Evolutionary conservation across 345 rosid genomes (phyloP).

Genomic region (Syzygium jambos): DNA sequence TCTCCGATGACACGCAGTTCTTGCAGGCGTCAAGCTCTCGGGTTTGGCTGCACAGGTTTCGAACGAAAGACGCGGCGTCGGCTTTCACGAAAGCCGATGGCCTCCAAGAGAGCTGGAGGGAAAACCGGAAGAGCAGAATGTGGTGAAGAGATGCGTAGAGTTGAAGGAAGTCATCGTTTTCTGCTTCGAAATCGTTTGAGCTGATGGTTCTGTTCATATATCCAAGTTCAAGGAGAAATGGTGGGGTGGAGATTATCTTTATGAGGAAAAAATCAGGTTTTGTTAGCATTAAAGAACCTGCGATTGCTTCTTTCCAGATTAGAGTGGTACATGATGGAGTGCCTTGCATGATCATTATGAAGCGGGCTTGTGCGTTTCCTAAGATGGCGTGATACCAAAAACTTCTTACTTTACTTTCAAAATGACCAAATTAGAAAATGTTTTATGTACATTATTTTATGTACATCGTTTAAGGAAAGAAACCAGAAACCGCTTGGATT

Average conservation of each 20-base stretch:
- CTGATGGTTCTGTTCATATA: not conserved
- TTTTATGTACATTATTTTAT: not conserved
- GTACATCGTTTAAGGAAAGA: not conserved
- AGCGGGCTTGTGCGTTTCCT: not conserved
- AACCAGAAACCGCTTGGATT: no score
- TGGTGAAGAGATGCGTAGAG: not conserved
- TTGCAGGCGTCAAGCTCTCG: slow-evolving; percentile 5
- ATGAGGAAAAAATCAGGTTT: not conserved
- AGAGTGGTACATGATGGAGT: not conserved
- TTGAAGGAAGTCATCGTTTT: not conserved
- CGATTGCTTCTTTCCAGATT: not conserved
- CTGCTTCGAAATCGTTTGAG: not conserved
- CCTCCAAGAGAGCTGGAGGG: not conserved
- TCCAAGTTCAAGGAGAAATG: not conserved
- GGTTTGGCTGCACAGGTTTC: slow-evolving; percentile 3
- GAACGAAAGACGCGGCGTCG: not conserved
- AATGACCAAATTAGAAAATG: not conserved
- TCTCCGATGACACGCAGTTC: not conserved
- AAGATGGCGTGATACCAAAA: not conserved
- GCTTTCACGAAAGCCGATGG: not conserved
- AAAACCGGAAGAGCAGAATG: not conserved
- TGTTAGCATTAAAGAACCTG: no score
- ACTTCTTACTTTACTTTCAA: not conserved
- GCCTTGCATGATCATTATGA: not conserved
- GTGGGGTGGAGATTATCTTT: not conserved